phyloP scores from a whole-genome alignment of 148 eudicot species.

The Fagopyrum esculentum region DNA sequence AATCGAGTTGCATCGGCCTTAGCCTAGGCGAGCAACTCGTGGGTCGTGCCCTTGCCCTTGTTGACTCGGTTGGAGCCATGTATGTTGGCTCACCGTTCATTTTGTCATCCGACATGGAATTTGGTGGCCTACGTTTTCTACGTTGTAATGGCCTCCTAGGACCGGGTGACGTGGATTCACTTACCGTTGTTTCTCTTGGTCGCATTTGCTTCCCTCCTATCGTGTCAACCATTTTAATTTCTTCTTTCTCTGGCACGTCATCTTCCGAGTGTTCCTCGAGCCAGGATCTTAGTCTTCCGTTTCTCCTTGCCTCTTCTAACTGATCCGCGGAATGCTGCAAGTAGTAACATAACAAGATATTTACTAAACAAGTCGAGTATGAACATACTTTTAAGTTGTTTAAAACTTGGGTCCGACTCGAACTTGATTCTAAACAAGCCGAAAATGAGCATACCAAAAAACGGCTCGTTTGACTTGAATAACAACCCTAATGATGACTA shows the following conservation, averaged over 20 bases:
- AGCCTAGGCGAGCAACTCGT: slow-evolving; percentile 14
- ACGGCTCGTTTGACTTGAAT: too few species aligned
- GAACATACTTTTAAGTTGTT: too few species aligned
- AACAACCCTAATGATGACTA: too few species aligned
- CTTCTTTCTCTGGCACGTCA: slow-evolving; percentile 32
- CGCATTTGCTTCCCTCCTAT: slow-evolving; percentile 22
- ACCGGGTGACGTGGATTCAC: slow-evolving; percentile 15
- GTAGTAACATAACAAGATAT: background rate
- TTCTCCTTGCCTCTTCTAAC: slow-evolving; percentile 36
- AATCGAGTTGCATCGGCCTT: slow-evolving; percentile 5
- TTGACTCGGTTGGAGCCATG: slow-evolving; percentile 30
- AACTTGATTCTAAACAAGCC: too few species aligned
- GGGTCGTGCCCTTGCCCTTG: slow-evolving; percentile 15
- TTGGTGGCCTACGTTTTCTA: slow-evolving; percentile 32
- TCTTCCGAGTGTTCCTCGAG: slow-evolving; percentile 56
- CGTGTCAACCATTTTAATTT: slow-evolving; percentile 22
- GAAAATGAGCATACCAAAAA: too few species aligned
- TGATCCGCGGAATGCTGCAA: slow-evolving; percentile 52
- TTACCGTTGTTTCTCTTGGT: background rate
- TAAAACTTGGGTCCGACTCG: too few species aligned
- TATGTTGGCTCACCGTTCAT: slow-evolving; percentile 28
- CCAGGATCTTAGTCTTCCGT: slow-evolving; percentile 49
- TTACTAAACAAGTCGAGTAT: too few species aligned
- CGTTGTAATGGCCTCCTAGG: slow-evolving; percentile 45
- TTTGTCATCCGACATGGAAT: slow-evolving; percentile 15